These are phyloP conservation scores for Paracoccidioides lutzii DNA, from an alignment of 2,329 filamentous ascomycete species.

Conservation along the genomic window DNA sequence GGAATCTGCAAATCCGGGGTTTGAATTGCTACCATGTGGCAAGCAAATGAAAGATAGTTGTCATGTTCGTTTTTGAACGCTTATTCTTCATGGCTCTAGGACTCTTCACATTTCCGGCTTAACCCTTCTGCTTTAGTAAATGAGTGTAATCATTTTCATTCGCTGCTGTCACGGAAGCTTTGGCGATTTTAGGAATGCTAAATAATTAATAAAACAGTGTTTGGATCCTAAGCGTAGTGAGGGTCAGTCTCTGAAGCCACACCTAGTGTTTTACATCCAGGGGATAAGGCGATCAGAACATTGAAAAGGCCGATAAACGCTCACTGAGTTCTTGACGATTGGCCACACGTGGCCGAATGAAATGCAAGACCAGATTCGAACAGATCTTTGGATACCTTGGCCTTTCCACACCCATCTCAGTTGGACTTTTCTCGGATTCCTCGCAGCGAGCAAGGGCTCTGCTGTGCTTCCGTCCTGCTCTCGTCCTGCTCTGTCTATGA, in stretches of 20 bases:
- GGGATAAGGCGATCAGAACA: not conserved
- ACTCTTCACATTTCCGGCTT: not conserved
- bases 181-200: not conserved
- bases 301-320: too few relatives aligned
- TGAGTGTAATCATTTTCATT: not conserved
- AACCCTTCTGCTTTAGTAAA: not conserved
- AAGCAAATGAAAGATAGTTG: not conserved
- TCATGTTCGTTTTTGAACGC: too few relatives aligned
- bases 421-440: not conserved
- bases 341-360: slow-evolving; percentile 4
- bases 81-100: too few relatives aligned
- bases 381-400: not conserved
- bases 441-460: not conserved
- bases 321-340: not conserved
- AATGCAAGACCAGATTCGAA: not conserved
- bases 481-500: not conserved
- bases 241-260: not conserved
- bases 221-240: not conserved
- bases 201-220: not conserved
- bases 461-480: not conserved
- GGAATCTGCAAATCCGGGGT: not conserved
- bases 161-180: not conserved
- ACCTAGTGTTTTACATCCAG: not conserved
- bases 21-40: not conserved
- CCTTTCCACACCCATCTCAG: not conserved